Evolutionary conservation across 2,329 filamentous ascomycete genomes (phyloP).

Genomic region (Exophiala sideris): DNA sequence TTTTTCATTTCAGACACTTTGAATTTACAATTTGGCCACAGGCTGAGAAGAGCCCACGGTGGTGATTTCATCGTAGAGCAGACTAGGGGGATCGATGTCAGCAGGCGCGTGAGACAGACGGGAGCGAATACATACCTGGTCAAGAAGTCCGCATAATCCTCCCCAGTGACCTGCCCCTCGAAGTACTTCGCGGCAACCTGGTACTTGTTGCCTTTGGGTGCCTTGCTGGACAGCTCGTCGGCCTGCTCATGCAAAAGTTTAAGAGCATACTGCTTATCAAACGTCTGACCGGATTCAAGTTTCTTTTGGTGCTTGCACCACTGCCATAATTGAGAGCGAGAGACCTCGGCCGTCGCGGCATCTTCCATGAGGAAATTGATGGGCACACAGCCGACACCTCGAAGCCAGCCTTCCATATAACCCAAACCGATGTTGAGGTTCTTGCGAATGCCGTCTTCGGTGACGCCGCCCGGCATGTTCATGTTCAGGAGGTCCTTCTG

Average conservation of each 20-base stretch:
- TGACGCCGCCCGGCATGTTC: constrained; percentile 90
- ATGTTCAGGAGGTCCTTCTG: constrained; percentile 94
- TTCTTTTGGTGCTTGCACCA: constrained; percentile 74
- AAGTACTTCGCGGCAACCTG: constrained; percentile 91
- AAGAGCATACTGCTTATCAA: constrained; percentile 89
- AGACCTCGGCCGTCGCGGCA: constrained; percentile 94
- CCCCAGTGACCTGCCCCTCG: constrained; percentile 85
- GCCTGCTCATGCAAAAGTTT: constrained; percentile 83
- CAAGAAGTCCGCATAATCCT: constrained; percentile 96
- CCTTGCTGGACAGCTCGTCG: constrained; percentile 69
- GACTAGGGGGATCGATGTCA: constrained; percentile 43
- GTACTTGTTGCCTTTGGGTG: constrained; percentile 85
- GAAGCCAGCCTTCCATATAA: constrained; percentile 98
- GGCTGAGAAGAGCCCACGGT: constrained; percentile 57
- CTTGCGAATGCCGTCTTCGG: constrained; percentile 93
- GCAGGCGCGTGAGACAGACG: constrained; percentile 24
- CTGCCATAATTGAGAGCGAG: constrained; percentile 92
- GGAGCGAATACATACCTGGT: constrained; percentile 61
- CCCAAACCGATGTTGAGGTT: constrained; percentile 94
- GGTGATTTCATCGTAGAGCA: constrained; percentile 87
- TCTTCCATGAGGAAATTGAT: constrained; percentile 99
- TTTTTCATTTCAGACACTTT: too few species aligned
- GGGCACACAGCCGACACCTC: constrained; percentile 90
- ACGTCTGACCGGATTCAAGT: constrained; percentile 82
- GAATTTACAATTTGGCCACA: constrained; percentile 57